These are phyloP conservation scores for Boletus huronensis DNA, from an alignment of 768 basidiomycete species.

Conservation along the genomic window DNA sequence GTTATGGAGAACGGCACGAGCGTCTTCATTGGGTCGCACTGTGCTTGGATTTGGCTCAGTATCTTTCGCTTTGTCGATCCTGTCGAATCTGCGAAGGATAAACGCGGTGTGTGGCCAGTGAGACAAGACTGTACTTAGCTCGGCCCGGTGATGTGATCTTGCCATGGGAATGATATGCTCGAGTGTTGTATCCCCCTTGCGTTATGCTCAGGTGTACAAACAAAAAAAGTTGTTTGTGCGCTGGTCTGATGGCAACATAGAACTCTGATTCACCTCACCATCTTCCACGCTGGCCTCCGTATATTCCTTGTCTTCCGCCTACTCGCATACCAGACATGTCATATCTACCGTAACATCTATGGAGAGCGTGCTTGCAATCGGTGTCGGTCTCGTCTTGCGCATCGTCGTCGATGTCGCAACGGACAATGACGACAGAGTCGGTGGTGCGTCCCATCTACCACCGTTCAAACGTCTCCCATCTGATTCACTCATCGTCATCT, in stretches of 20 bases:
- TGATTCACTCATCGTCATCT: conserved; percentile 19
- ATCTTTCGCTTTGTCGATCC: too few relatives aligned
- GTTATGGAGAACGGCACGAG: too few relatives aligned
- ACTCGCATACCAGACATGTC: conserved; percentile 28
- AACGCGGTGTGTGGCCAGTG: too few relatives aligned
- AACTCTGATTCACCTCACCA: neutral
- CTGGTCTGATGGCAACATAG: conserved; percentile 1
- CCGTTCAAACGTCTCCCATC: neutral
- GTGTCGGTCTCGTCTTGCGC: conserved; percentile 62
- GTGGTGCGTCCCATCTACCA: conserved; percentile 22
- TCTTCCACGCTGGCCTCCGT: conserved; percentile 29
- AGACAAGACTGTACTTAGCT: too few relatives aligned
- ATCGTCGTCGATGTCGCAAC: conserved; percentile 53
- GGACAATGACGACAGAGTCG: conserved; percentile 29
- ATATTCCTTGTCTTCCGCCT: conserved; percentile 26
- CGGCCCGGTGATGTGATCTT: too few relatives aligned
- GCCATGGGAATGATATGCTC: neutral
- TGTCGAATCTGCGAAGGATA: too few relatives aligned
- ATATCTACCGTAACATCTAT: conserved; percentile 39
- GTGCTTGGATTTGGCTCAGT: too few relatives aligned
- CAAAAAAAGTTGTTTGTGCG: conserved; percentile 20
- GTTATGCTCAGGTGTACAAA: conserved; percentile 5
- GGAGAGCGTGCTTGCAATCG: conserved; percentile 71
- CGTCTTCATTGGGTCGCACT: too few relatives aligned
- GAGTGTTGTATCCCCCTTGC: neutral